phyloP scores from a whole-genome alignment of 257 asterid species.

The Solanum pinnatisectum region DNA sequence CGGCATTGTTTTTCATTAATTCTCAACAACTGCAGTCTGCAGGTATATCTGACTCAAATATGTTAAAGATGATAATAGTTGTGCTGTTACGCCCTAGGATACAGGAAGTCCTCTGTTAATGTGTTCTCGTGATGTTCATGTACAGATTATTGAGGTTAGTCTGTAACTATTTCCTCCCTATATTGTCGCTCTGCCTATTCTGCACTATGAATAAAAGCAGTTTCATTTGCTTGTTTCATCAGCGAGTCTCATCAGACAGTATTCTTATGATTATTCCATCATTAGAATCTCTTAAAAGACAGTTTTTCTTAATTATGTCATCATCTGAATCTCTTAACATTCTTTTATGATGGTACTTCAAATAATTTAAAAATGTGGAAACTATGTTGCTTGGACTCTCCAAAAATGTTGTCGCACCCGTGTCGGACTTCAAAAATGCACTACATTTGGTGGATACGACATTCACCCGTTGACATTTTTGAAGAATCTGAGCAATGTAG shows the following conservation, averaged over 20 bases:
- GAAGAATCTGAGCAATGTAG: neutral
- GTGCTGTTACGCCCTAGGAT: neutral
- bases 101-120: neutral
- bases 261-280: neutral
- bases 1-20: neutral
- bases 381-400: neutral
- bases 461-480: neutral
- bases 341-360: neutral
- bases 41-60: slow-evolving; percentile 16
- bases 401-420: neutral
- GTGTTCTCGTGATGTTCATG: neutral
- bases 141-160: slow-evolving; percentile 17
- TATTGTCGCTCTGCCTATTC: neutral
- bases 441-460: neutral
- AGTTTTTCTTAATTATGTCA: neutral
- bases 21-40: slow-evolving; percentile 26
- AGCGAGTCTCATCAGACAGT: neutral
- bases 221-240: neutral
- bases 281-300: neutral
- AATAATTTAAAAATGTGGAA: neutral
- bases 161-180: neutral
- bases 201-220: neutral
- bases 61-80: neutral
- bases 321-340: neutral
- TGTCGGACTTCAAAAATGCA: neutral